These are phyloP conservation scores for Volvox carteri DNA, from an alignment of 163 green algal species.

Conservation along the genomic window DNA sequence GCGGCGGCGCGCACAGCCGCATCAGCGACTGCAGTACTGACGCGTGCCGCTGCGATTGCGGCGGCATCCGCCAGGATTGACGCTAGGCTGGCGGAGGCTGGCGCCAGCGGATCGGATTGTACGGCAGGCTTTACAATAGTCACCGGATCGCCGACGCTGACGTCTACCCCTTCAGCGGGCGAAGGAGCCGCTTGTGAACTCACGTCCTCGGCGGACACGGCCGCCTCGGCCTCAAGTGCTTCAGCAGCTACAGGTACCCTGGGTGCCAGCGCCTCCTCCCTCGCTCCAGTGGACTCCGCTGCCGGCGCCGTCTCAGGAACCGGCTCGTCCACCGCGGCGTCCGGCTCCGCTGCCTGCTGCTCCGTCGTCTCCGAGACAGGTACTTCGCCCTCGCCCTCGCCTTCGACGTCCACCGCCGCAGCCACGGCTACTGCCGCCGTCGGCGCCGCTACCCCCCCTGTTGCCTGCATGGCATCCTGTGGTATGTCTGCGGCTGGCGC, in stretches of 20 bases:
- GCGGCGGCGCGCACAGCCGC: not conserved
- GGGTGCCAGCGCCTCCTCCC: not conserved
- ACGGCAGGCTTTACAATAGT: not conserved
- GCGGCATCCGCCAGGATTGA: conserved; percentile 14
- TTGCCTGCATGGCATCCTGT: too few species aligned
- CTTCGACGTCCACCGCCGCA: not conserved
- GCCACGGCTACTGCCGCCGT: not conserved
- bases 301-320: not conserved
- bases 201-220: not conserved
- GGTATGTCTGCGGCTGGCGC: not conserved
- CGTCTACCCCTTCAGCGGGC: not conserved
- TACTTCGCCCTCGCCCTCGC: too few species aligned
- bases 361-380: not conserved
- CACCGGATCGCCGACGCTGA: not conserved
- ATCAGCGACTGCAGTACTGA: not conserved
- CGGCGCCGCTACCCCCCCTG: not conserved
- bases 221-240: not conserved
- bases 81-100: not conserved
- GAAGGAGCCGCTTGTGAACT: not conserved
- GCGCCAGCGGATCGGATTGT: not conserved
- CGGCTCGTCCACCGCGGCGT: not conserved
- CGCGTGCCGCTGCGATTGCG: not conserved
- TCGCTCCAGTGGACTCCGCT: not conserved
- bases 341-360: not conserved
- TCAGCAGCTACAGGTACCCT: not conserved